Evolutionary conservation across 306 rosid species (phyloP).

Genomic region (Cicer yamashitae): DNA sequence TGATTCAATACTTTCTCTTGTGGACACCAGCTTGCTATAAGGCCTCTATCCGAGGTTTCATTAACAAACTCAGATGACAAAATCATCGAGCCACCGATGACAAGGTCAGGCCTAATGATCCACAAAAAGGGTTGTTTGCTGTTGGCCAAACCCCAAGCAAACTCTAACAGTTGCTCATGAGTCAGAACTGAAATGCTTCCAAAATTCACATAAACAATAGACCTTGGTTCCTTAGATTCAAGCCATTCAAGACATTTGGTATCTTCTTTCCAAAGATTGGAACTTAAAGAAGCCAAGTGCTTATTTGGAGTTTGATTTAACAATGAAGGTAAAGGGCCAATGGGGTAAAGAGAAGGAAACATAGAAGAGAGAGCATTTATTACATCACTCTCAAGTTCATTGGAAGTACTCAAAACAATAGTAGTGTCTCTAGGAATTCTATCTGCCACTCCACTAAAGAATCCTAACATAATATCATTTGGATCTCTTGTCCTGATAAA

Average conservation of each 20-base stretch:
- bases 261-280: conserved; percentile 41
- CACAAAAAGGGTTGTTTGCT: conserved; percentile 32
- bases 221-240: conserved; percentile 4
- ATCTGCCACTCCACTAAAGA: background rate
- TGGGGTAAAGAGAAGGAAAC: conserved; percentile 24
- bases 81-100: conserved; percentile 3
- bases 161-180: conserved; percentile 8
- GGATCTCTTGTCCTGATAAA: conserved; percentile 30
- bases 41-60: conserved; percentile 40
- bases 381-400: conserved; percentile 41
- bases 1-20: conserved; percentile 42
- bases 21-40: conserved; percentile 41
- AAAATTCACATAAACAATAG: conserved; percentile 40
- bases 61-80: conserved; percentile 22
- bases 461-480: conserved; percentile 17
- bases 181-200: conserved; percentile 37
- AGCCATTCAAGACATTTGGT: conserved; percentile 39
- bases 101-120: conserved; percentile 42
- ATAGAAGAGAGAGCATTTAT: conserved; percentile 16
- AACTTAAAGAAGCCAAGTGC: conserved; percentile 22
- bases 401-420: conserved; percentile 8
- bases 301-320: conserved; percentile 31
- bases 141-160: conserved; percentile 43
- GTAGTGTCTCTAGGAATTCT: conserved; percentile 3
- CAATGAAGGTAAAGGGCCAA: conserved; percentile 38